Conservation (phyloP, 2,329 filamentous ascomycete genomes). For the Aschersonia sp. region DNA sequence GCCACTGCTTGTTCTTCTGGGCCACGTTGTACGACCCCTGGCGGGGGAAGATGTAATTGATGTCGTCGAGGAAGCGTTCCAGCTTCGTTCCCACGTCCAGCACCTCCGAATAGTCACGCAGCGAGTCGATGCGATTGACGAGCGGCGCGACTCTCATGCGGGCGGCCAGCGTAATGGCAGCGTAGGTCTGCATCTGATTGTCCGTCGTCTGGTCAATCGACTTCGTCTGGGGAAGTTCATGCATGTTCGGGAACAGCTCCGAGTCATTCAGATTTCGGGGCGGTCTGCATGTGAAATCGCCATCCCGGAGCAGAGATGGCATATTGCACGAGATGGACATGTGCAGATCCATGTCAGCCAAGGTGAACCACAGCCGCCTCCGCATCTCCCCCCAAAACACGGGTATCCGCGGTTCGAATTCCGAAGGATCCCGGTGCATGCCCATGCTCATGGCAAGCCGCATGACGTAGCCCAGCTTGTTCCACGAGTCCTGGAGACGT, state of each 20-base stretch:
- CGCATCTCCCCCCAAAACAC: slow-evolving; percentile 38
- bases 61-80: slow-evolving; percentile 37
- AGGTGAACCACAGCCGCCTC: slow-evolving; percentile 40
- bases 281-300: slow-evolving; percentile 36
- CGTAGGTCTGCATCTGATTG: slow-evolving; percentile 38
- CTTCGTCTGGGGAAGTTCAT: slow-evolving; percentile 30
- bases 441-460: slow-evolving; percentile 46
- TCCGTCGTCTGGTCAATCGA: slow-evolving; percentile 38
- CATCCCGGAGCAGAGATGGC: slow-evolving; percentile 34
- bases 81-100: slow-evolving; percentile 37
- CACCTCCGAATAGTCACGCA: slow-evolving; percentile 38
- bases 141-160: slow-evolving; percentile 35
- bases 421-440: slow-evolving; percentile 39
- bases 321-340: slow-evolving; percentile 37
- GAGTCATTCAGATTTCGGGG: slow-evolving; percentile 38
- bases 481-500: slow-evolving; percentile 36
- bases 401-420: slow-evolving; percentile 32
- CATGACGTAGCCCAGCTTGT: slow-evolving; percentile 37
- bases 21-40: slow-evolving; percentile 25
- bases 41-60: slow-evolving; percentile 36
- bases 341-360: slow-evolving; percentile 41
- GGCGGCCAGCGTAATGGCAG: slow-evolving; percentile 31
- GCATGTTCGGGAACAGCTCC: slow-evolving; percentile 32
- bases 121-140: slow-evolving; percentile 33
- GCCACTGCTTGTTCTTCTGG: slow-evolving; percentile 35